phyloP scores from a whole-genome alignment of 2,329 filamentous ascomycete genomes.

The Phaeosphaeriaceae sp. region DNA sequence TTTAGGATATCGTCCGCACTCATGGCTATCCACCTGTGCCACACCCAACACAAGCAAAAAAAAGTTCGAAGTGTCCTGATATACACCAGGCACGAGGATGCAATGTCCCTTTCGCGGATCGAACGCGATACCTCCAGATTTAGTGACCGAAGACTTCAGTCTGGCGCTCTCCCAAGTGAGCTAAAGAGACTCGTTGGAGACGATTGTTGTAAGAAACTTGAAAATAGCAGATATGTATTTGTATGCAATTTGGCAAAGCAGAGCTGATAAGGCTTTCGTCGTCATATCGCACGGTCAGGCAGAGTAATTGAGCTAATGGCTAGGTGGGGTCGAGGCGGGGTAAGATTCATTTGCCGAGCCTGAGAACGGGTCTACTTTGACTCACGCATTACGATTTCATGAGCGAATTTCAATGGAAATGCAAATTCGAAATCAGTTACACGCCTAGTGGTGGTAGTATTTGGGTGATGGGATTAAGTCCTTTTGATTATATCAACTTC shows the following conservation, averaged over 20 bases:
- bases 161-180: slow-evolving; percentile 14
- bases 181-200: slow-evolving; percentile 8
- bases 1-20: no score
- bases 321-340: slow-evolving; percentile 3
- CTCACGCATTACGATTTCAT: no score
- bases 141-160: slow-evolving; percentile 13
- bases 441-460: no score
- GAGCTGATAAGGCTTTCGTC: neutral
- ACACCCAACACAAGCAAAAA: neutral
- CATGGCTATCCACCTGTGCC: no score
- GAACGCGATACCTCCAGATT: slow-evolving; percentile 13
- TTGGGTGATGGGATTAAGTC: no score
- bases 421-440: no score
- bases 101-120: neutral
- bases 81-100: neutral
- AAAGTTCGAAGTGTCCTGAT: slow-evolving; percentile 1
- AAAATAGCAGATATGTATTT: neutral
- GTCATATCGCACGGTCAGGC: neutral
- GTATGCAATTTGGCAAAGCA: neutral
- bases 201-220: slow-evolving; percentile 1
- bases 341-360: neutral
- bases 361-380: no score
- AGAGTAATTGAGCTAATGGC: no score
- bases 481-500: no score
- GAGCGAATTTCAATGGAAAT: no score